Base-by-base conservation (phyloP, 176 grass and related monocot species). In the Eleusine indica region DNA sequence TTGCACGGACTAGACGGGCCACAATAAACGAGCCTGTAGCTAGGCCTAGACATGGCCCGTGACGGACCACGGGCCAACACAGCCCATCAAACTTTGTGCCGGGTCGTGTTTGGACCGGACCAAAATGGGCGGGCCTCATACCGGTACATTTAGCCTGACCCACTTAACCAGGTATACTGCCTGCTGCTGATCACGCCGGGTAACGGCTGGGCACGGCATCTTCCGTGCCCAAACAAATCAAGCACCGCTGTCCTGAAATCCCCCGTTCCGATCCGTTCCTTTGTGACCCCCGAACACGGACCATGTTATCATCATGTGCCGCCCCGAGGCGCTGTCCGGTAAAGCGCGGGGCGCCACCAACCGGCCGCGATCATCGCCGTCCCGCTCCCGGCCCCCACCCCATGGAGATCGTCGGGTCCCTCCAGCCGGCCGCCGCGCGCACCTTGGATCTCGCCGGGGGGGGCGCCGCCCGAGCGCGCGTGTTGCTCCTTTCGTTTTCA, bases 301-400 rank as follows among this genome's bases (percentile, higher is more conserved):
- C 46, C 78, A 80, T 70, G 78, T 80, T 80, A 47, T 15, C 19
- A 30, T 40, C 78, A 70, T 80, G 78, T 70, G 78, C 47, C 48
- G 3, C 52, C 65, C 65, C 48, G 65, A 70, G 78, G 78, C 78
- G 13, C 48, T 80, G 78, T 80, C 78, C 78, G 48, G 21, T 42
- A 80, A 80, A 80, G 78, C 78, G 35, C 78, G 48, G 4, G 78
- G 64, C 78, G 11, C 64, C 78, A 80, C 77, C 77, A 67, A 68
- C 77, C 77, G 32, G 29, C 8, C 64, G 19, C 78, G 30, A 80
- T 80, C 78, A 80, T 69, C 78, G 39, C 47, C 78, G 78, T 64
- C 60, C 9, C 60, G 9, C 2, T 64, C 60, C 9, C 60, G 9
- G 6, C 7, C 7, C 41, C 41, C 41, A 43, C 41, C 41, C 32